These are phyloP conservation scores for Populus nigra DNA, from an alignment of 345 rosid genomes.

Conservation along the genomic window DNA sequence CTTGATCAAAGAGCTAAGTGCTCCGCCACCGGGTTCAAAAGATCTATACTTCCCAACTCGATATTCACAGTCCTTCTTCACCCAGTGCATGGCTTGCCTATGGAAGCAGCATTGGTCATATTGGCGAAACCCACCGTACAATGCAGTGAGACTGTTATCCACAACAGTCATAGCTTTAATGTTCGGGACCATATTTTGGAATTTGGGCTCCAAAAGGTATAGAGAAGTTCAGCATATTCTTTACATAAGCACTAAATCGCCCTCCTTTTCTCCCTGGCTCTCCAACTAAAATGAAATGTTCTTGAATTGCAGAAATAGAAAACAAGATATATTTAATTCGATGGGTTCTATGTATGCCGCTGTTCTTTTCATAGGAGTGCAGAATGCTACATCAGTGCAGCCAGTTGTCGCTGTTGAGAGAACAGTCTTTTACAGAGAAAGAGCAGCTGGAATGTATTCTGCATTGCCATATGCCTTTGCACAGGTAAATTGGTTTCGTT, in stretches of 20 bases:
- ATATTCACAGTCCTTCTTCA: constrained; percentile 44
- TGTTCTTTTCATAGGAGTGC: constrained; percentile 56
- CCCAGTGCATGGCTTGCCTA: constrained; percentile 59
- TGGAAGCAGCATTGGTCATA: constrained; percentile 69
- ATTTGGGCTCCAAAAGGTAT: constrained; percentile 55
- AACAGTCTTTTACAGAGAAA: constrained; percentile 69
- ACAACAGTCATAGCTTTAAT: constrained; percentile 53
- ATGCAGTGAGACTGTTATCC: constrained; percentile 49
- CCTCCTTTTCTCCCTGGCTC: background rate
- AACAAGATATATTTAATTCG: constrained; percentile 56
- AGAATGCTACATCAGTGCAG: constrained; percentile 49
- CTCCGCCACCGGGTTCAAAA: constrained; percentile 37
- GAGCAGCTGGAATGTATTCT: constrained; percentile 78
- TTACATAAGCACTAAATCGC: background rate
- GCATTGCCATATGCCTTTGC: constrained; percentile 68
- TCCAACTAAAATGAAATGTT: background rate
- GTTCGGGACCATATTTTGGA: constrained; percentile 75
- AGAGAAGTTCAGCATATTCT: background rate
- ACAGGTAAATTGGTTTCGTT: constrained; percentile 38
- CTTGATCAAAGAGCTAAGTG: constrained; percentile 48
- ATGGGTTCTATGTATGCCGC: constrained; percentile 70
- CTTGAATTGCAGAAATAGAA: constrained; percentile 29
- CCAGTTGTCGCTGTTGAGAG: constrained; percentile 66
- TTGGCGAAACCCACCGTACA: constrained; percentile 54
- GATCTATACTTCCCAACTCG: constrained; percentile 47